Evolutionary conservation across 2,329 filamentous ascomycete species (phyloP), one percentile per base, ranked within the genome.

Genomic region (Ceratocystis harringtonii): DNA sequence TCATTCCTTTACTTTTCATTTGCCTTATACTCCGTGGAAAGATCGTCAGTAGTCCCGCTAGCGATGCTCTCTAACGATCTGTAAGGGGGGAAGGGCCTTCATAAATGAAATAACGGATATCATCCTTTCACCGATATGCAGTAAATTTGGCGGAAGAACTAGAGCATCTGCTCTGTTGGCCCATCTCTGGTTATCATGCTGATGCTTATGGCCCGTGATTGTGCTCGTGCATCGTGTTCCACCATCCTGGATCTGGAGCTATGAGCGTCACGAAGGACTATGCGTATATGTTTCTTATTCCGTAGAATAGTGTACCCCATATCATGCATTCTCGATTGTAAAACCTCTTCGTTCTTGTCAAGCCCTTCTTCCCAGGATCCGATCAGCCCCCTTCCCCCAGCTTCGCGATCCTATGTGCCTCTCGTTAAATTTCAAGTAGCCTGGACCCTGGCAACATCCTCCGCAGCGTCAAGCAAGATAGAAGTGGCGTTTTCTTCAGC

Each of bases 401-500:
- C 30, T 8, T 32, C 55, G n/a, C 17, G 41, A 50, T 44, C 43
- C 25, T 63, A 15, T 58, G 15, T 41, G 36, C 36, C 36, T 41
- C 36, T 41, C 36, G 36, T 41, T 41, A 41, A 41, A 41, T 41
- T 41, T 58, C 55, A 58, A 28, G 48, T 10, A 30, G 36, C 28
- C 61, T 50, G 30, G 10, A 48, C 25, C 19, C 28, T 17, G 45
- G 28, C 12, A 32, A 28, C 32, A 17, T 64, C 62, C 8, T 45
- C 61, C 58, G 55, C 17, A 36, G 55, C 28, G 32, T 58, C 28
- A 32, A 58, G 15, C 25, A 58, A 7, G 15, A 32, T 30, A 32
- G 55, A 58, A n/a, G 55, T 58, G 55, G 28, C 58, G 57, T 61
- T 63, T 25, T 32, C 64, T 61, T 64, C 63, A 1, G 48, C 28